phyloP scores from a whole-genome alignment of 768 basidiomycete genomes.

The Rubroboletus pulcherrimus region DNA sequence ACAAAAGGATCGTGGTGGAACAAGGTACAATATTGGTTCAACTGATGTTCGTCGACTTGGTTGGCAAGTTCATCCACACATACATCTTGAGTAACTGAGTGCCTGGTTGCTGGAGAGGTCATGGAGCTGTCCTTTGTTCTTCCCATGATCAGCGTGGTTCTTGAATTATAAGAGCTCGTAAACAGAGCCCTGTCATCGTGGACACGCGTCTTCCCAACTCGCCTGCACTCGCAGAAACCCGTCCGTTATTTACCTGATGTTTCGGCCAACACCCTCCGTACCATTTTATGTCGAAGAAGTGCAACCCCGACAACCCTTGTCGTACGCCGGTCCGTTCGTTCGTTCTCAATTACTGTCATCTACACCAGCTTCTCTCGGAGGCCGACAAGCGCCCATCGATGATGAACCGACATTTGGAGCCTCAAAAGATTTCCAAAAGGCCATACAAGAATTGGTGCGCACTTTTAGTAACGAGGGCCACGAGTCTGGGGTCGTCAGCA shows the following conservation, averaged over 20 bases:
- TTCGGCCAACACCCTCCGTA: conserved; percentile 10
- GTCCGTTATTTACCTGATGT: background rate
- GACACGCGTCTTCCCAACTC: background rate
- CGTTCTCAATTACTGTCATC: background rate
- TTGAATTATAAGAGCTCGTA: background rate
- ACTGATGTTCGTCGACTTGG: no score
- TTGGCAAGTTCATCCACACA: no score
- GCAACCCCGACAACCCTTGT: background rate
- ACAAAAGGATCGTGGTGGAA: no score
- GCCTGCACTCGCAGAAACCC: background rate
- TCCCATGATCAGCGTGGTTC: background rate
- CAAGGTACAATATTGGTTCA: no score
- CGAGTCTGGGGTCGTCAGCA: conserved; percentile 37
- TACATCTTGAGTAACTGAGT: no score
- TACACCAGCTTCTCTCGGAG: background rate
- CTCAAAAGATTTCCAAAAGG: conserved; percentile 47
- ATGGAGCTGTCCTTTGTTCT: background rate
- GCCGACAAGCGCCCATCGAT: background rate
- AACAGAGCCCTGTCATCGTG: background rate
- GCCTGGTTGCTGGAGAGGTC: background rate
- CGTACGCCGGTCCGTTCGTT: background rate
- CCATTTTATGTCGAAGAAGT: background rate
- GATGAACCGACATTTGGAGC: conserved; percentile 43
- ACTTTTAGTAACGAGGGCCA: conserved; percentile 28
- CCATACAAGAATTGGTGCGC: conserved; percentile 46